Percentiles rank a stretch among this genome's conserved stretches.
Conservation (phyloP, 768 basidiomycete species). For the Leccinum rimulosum region DNA sequence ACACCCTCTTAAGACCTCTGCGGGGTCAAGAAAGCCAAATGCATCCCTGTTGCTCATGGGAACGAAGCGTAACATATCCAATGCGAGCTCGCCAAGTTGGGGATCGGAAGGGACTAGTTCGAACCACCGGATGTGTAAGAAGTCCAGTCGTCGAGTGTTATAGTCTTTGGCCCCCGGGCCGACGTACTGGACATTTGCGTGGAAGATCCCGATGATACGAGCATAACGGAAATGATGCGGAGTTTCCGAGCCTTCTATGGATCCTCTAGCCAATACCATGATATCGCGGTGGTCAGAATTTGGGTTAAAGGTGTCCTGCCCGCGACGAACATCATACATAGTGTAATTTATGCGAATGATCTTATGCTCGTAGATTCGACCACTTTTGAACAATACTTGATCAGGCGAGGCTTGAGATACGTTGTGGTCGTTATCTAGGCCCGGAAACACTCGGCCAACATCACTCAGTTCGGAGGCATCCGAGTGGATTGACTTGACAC, state of each 20-base stretch:
- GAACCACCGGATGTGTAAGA: background rate
- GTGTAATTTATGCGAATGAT: background rate
- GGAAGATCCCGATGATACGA: background rate
- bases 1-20: background rate
- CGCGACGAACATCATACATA: background rate
- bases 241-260: background rate
- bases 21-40: background rate
- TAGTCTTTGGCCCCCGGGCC: background rate
- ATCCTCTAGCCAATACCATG: background rate
- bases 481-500: background rate
- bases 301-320: background rate
- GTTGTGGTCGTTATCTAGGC: background rate
- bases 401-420: background rate
- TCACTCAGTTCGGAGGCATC: background rate
- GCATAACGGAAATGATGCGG: background rate
- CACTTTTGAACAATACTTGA: too few species aligned
- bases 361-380: background rate
- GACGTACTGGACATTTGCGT: background rate
- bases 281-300: background rate
- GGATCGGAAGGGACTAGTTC: background rate
- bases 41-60: background rate
- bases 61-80: too few species aligned
- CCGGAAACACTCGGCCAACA: background rate
- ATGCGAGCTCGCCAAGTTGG: background rate
- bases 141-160: background rate